A percentile compares a stretch with the other conserved stretches of the same genome.
phyloP scores from a whole-genome alignment of 2,329 filamentous ascomycete genomes.

The Nigrograna mackinnonii region DNA sequence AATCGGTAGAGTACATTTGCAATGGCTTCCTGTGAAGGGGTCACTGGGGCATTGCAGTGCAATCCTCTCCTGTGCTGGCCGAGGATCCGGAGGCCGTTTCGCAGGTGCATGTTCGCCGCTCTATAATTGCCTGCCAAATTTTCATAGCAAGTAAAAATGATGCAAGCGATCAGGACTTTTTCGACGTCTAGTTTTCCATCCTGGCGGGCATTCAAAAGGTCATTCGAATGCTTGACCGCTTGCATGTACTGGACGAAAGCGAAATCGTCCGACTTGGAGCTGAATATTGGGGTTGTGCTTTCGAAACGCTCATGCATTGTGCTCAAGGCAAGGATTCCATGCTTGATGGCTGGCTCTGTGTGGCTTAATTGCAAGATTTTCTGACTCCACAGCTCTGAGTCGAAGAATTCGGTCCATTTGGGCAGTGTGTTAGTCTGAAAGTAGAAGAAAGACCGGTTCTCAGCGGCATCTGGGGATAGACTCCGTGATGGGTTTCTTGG shows the following conservation, averaged over 20 bases:
- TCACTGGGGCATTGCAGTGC: constrained; percentile 1
- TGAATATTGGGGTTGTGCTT: constrained; percentile 13
- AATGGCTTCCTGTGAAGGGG: constrained; percentile 18
- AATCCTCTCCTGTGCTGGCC: constrained; percentile 18
- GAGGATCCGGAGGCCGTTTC: constrained; percentile 27
- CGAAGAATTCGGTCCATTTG: constrained; percentile 35
- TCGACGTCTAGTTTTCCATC: constrained; percentile 23
- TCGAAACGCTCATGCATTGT: constrained; percentile 32
- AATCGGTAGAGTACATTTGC: constrained; percentile 28
- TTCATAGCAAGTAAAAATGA: constrained; percentile 35
- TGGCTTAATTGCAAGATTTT: constrained; percentile 29
- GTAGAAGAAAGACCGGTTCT: constrained; percentile 31
- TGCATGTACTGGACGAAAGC: constrained; percentile 32
- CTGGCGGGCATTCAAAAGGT: constrained; percentile 23
- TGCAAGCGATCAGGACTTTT: constrained; percentile 30
- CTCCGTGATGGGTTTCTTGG: constrained; percentile 19
- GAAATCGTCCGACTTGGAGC: constrained; percentile 19
- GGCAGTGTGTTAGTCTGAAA: constrained; percentile 29
- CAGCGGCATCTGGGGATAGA: constrained; percentile 22
- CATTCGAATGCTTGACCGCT: constrained; percentile 31
- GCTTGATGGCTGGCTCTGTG: constrained; percentile 31
- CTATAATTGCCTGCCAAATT: constrained; percentile 33
- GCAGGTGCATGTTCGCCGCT: constrained; percentile 30
- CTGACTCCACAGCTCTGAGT: constrained; percentile 33
- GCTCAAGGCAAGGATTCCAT: constrained; percentile 31